A percentile compares a stretch with the other conserved stretches of the same genome.
These are phyloP conservation scores for Dioscorea zingiberensis DNA, from an alignment of 106 monocot genomes.

Conservation along the genomic window DNA sequence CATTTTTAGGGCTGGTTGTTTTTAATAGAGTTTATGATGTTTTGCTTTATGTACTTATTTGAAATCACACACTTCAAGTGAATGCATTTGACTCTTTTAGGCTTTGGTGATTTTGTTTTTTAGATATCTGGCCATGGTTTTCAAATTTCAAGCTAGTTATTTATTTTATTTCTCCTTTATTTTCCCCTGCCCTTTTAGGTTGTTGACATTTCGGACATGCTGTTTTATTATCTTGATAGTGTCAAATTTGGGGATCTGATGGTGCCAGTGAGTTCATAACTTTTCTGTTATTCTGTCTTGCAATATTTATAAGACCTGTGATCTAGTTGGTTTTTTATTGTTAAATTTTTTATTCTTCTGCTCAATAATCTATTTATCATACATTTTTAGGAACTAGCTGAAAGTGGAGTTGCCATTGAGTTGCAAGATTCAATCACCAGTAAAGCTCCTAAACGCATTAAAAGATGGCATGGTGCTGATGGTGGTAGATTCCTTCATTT, in stretches of 20 bases:
- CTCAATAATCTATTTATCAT: conserved; percentile 6
- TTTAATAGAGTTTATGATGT: neutral
- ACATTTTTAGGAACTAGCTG: neutral
- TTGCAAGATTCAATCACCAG: conserved; percentile 13
- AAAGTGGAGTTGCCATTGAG: neutral
- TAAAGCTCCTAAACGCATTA: conserved; percentile 7
- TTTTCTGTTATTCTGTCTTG: conserved; percentile 6
- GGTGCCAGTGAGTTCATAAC: conserved; percentile 14
- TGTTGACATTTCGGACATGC: conserved; percentile 59
- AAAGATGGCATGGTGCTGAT: conserved; percentile 12
- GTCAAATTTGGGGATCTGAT: conserved; percentile 37
- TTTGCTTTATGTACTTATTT: neutral
- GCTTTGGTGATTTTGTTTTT: neutral
- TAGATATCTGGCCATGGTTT: neutral
- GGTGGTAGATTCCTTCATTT: conserved; percentile 8
- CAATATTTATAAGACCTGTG: neutral
- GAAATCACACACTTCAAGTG: neutral
- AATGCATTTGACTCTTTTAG: neutral
- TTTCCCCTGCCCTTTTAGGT: conserved; percentile 39
- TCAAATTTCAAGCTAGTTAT: neutral
- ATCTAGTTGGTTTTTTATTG: neutral
- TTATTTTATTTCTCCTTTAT: neutral
- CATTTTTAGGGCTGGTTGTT: neutral
- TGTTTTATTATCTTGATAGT: conserved; percentile 40
- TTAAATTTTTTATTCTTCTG: neutral